These are phyloP conservation scores for Thalassiosira ordinaria DNA, from an alignment of 352 stramenopile species.

Conservation along the genomic window DNA sequence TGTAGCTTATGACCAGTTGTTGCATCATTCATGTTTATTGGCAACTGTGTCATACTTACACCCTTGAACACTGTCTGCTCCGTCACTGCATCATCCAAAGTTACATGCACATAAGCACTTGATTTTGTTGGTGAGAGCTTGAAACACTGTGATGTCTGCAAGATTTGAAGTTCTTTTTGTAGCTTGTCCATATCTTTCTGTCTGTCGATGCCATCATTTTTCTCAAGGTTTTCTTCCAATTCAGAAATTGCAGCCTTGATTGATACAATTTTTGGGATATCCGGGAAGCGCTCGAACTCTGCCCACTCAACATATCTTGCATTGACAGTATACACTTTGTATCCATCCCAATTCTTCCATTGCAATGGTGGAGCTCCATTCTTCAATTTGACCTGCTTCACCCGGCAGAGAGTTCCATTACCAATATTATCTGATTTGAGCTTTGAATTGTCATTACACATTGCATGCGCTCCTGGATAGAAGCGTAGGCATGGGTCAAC, in stretches of 20 bases:
- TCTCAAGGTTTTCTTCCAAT: not conserved
- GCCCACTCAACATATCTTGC: constrained; percentile 25
- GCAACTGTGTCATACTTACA: constrained; percentile 32
- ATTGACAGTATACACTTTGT: constrained; percentile 19
- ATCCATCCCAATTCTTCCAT: constrained; percentile 31
- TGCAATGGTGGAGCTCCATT: not conserved
- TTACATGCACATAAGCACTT: constrained; percentile 1
- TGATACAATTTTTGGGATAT: constrained; percentile 5
- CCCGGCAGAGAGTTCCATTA: constrained; percentile 9
- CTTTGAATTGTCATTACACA: constrained; percentile 8
- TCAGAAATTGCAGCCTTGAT: not conserved
- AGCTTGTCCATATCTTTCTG: too few relatives aligned
- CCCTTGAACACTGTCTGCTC: not conserved
- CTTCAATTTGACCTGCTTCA: constrained; percentile 21
- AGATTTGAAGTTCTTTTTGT: too few relatives aligned
- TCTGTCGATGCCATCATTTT: too few relatives aligned
- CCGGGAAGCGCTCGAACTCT: constrained; percentile 19
- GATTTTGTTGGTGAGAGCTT: constrained; percentile 2
- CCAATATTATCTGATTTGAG: constrained; percentile 3
- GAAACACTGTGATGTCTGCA: not conserved
- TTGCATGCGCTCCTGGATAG: constrained; percentile 21
- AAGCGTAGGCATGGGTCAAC: constrained; percentile 23
- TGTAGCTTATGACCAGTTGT: constrained; percentile 50
- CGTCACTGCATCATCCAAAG: not conserved
- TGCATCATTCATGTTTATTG: constrained; percentile 38